Evolutionary conservation across 768 basidiomycete species (phyloP), one percentile per base, ranked within the genome.

Genomic region (Psilocybe azurescens): DNA sequence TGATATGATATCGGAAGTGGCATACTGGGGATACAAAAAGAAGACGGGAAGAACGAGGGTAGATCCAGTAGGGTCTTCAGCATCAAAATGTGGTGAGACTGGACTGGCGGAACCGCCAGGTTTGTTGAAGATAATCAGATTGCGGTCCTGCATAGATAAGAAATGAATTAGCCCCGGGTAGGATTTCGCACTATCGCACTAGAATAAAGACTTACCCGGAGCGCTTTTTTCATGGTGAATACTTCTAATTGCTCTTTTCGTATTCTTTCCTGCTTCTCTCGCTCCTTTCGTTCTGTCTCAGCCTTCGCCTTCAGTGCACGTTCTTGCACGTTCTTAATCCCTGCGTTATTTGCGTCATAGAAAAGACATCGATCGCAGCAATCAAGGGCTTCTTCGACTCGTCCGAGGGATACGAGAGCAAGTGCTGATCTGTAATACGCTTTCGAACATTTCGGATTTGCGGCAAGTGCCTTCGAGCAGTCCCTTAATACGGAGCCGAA

Each of bases 21-120:
- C 86, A 65, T 95, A 82, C 72, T 94, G 89, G 5, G 97, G 97
- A 75, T 98, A 97, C 62, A 98, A 82, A 76, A 99, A 91, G 80
- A 97, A 93, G 46, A 91, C 89, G 2, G 97, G 97, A 71, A 97
- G 73, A 63, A 97, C 75, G 11, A 97, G 82, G 0, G 87, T 88
- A 63, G 74, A 72, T 66, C 81, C 65, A 59, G 86, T 77, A 59
- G 85, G 71, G 74, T 89, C 90, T 63, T 89, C 86, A 2, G 83
- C 72, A 69, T 91, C 89, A 68, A 90, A 90, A 58, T 85, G 83
- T 7, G 92, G 88, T 54, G 77, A 74, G 69, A 85, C 88, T 6
- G 86, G 86, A 68, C 83, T 87, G 56, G 78, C 78, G 41, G 81
- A 77, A 30, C 82, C 79, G 30, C 84, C 81, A 18, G 83, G 81